Base-by-base conservation (phyloP, 1,284 basidiomycete species). In the Leccinum pseudoinsigne region DNA sequence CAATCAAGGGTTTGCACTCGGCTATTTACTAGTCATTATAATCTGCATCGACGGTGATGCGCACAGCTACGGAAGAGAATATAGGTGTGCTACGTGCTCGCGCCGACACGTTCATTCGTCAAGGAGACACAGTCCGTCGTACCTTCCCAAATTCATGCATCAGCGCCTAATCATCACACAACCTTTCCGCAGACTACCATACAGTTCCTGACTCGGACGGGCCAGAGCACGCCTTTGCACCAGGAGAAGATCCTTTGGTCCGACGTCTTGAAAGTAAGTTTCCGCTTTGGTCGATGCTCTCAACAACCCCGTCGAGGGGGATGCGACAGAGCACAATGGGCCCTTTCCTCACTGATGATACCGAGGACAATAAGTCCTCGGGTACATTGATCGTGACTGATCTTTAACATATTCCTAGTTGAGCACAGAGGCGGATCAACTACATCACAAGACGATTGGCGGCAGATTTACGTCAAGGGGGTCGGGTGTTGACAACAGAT, bases 171-270 rank as follows among this genome's bases (percentile, higher is more conserved):
- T 18, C 38, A 8, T 51, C 59, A 14, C 61, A 55, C 58, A 85
- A 85, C 62, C 75, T 94, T 57, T 92, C 91, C 11, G 89, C 88
- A 1, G 86, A 76, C 81, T 18, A 81, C 89, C 0, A 87, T 94
- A 69, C 74, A 89, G 64, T 94, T 94, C 78, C 78, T 95, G 67
- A 94, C 91, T 2, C 79, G 81, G 23, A 84, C 83, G 0, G 92
- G 93, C 6, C 82, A 94, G 77, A 91, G 86, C 76, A 86, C 87
- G 21, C 83, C 86, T 31, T 74, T 89, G 56, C 86, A 91, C 34
- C 91, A 93, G 79, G 93, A 95, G 72, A 92, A 91, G 72, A 93
- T 94, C 69, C 84, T 94, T 5, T 81, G 95, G n/a, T 93, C 90
- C 1, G 93, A 93, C 72, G 81, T 86, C 0, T 78, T 94, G 2